phyloP scores from a whole-genome alignment of 495 filamentous ascomycete species.

The Aspergillus indologenus region DNA sequence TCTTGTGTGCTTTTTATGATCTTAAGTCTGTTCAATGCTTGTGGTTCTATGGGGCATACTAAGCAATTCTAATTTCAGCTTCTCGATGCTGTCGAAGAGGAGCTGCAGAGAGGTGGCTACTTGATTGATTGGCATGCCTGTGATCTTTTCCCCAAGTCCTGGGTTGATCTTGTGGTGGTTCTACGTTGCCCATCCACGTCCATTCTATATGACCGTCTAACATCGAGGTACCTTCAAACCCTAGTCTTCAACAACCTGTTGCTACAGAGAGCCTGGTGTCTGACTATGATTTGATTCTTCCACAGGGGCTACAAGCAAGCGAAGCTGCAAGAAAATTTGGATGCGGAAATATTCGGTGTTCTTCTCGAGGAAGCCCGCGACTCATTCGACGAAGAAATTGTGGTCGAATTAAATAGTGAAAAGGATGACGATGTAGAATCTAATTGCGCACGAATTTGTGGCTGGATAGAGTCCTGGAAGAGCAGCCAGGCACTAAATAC shows the following conservation, averaged over 20 bases:
- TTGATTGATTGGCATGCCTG: slow-evolving; percentile 99
- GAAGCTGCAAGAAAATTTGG: slow-evolving; percentile 94
- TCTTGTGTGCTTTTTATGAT: neutral
- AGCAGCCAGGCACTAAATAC: slow-evolving; percentile 44
- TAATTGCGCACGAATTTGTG: slow-evolving; percentile 79
- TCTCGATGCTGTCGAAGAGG: slow-evolving; percentile 83
- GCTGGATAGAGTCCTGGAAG: slow-evolving; percentile 82
- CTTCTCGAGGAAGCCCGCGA: slow-evolving; percentile 86
- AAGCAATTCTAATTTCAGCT: slow-evolving; percentile 48
- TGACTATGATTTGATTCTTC: slow-evolving; percentile 4
- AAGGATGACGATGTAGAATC: slow-evolving; percentile 75
- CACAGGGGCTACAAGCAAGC: slow-evolving; percentile 70
- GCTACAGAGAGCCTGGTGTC: neutral
- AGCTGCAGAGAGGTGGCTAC: slow-evolving; percentile 74
- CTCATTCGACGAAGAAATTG: slow-evolving; percentile 79
- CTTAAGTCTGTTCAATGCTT: neutral
- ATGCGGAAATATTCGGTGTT: slow-evolving; percentile 96
- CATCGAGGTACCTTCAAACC: slow-evolving; percentile 50
- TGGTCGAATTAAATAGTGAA: slow-evolving; percentile 87
- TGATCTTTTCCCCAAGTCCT: slow-evolving; percentile 89
- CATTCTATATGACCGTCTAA: slow-evolving; percentile 81
- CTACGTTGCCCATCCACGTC: slow-evolving; percentile 70
- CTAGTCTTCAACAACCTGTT: neutral
- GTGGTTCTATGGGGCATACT: slow-evolving; percentile 15
- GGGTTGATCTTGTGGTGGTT: slow-evolving; percentile 95